Conservation (phyloP, 352 stramenopile species). For the Globisporangium okanoganense region DNA sequence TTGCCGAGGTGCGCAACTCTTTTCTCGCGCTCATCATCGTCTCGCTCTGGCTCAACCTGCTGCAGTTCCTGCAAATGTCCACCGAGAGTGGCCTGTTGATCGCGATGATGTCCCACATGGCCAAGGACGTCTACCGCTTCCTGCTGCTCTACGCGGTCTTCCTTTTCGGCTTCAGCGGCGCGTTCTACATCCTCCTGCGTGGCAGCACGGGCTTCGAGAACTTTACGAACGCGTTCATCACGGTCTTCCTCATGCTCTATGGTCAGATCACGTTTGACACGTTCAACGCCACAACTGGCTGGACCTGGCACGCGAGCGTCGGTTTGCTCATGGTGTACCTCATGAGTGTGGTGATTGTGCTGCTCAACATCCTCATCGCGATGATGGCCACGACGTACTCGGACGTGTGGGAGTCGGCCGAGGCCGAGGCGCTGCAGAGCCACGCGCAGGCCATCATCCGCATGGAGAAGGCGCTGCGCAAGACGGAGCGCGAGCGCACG, state of each 20-base stretch:
- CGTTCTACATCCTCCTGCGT: slow-evolving; percentile 68
- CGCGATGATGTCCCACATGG: slow-evolving; percentile 76
- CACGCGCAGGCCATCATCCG: slow-evolving; percentile 19
- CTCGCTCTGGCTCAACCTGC: slow-evolving; percentile 63
- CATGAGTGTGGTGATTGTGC: slow-evolving; percentile 22
- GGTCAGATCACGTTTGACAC: slow-evolving; percentile 50
- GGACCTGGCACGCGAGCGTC: slow-evolving; percentile 15
- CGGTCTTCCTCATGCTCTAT: slow-evolving; percentile 73
- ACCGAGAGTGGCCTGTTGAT: slow-evolving; percentile 57
- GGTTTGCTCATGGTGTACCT: slow-evolving; percentile 17
- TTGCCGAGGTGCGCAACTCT: slow-evolving; percentile 34
- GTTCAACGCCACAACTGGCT: slow-evolving; percentile 10
- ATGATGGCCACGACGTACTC: slow-evolving; percentile 35
- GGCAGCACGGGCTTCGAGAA: slow-evolving; percentile 50
- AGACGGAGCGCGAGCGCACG: slow-evolving; percentile 28
- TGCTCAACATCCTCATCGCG: slow-evolving; percentile 38
- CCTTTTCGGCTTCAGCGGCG: slow-evolving; percentile 62
- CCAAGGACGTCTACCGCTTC: slow-evolving; percentile 66
- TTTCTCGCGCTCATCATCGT: slow-evolving; percentile 52
- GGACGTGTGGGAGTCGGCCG: slow-evolving; percentile 17
- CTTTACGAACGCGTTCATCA: slow-evolving; percentile 62
- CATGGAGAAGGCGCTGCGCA: slow-evolving; percentile 18
- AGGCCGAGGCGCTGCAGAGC: slow-evolving; percentile 12
- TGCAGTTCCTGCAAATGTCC: slow-evolving; percentile 70
- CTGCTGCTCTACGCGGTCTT: slow-evolving; percentile 71